phyloP scores from a whole-genome alignment of 1,139 yeast genomes.

The Saccharomyces hybrid region DNA sequence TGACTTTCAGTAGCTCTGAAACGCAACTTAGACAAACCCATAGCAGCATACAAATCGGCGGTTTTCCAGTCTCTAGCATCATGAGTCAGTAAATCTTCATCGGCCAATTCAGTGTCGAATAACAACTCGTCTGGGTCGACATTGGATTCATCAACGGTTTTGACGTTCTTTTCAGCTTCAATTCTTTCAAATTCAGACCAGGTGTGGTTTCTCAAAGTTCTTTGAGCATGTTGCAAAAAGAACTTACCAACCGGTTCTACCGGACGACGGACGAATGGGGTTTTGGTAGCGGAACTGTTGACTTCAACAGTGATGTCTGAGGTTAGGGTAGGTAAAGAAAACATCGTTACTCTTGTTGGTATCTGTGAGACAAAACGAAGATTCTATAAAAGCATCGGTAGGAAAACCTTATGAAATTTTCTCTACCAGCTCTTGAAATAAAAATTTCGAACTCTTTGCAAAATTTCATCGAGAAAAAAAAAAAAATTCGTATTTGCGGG shows the following conservation, averaged over 20 bases:
- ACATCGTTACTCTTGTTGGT: conserved; percentile 11
- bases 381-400: background rate
- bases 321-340: conserved; percentile 33
- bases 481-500: background rate
- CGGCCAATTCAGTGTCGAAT: conserved; percentile 67
- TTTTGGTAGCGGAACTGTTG: conserved; percentile 44
- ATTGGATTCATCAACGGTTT: conserved; percentile 52
- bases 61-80: conserved; percentile 98
- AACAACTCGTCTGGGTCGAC: conserved; percentile 71
- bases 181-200: conserved; percentile 96
- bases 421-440: background rate
- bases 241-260: conserved; percentile 96
- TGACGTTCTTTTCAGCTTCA: conserved; percentile 86
- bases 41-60: conserved; percentile 92
- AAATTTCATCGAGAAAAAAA: background rate
- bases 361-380: background rate
- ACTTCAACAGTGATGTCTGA: conserved; percentile 43
- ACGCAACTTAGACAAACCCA: conserved; percentile 88
- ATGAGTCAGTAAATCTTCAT: conserved; percentile 61
- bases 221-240: conserved; percentile 93
- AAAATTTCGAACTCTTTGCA: background rate
- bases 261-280: conserved; percentile 73
- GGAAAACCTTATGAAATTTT: background rate
- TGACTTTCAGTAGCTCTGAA: conserved; percentile 88
- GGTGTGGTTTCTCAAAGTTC: conserved; percentile 93